A percentile compares a stretch with the other conserved stretches of the same genome.
These are phyloP conservation scores for Ilyonectria mors-panacis DNA, from an alignment of 2,329 filamentous ascomycete genomes.

Conservation along the genomic window DNA sequence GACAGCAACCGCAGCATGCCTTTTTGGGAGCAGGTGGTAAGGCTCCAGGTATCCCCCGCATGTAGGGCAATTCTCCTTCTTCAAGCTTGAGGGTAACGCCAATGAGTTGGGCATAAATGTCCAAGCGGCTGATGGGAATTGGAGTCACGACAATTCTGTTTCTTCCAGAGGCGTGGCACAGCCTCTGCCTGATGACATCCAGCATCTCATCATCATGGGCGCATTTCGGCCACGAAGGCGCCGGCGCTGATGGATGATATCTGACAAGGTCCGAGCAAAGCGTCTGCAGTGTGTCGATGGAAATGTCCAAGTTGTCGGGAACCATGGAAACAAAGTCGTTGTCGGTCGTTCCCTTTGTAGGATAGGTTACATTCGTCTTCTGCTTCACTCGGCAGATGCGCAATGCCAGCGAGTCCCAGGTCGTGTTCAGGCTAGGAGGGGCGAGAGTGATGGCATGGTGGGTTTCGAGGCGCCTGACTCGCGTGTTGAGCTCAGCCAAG, in stretches of 20 bases:
- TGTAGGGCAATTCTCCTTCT: neutral
- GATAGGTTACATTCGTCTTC: neutral
- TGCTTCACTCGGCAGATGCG: slow-evolving; percentile 11
- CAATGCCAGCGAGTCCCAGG: slow-evolving; percentile 16
- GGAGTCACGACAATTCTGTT: neutral
- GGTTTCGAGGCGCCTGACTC: slow-evolving; percentile 6
- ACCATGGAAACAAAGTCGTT: neutral
- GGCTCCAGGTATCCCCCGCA: neutral
- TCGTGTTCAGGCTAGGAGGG: neutral
- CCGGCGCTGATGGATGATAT: neutral
- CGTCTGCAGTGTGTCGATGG: slow-evolving; percentile 8
- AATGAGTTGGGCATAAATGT: neutral
- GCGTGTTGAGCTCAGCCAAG: neutral
- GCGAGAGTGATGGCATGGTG: neutral
- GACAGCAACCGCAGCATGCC: slow-evolving; percentile 21
- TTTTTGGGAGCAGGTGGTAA: neutral
- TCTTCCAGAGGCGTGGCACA: slow-evolving; percentile 1
- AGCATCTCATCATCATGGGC: slow-evolving; percentile 11
- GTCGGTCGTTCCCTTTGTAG: neutral
- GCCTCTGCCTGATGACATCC: slow-evolving; percentile 3
- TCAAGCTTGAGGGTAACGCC: neutral
- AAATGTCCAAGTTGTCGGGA: neutral
- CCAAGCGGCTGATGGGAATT: neutral
- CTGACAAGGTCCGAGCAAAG: slow-evolving; percentile 4
- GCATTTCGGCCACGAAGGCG: slow-evolving; percentile 4